Conservation (phyloP, 179 eudicot genomes). For the Gypsophila paniculata region DNA sequence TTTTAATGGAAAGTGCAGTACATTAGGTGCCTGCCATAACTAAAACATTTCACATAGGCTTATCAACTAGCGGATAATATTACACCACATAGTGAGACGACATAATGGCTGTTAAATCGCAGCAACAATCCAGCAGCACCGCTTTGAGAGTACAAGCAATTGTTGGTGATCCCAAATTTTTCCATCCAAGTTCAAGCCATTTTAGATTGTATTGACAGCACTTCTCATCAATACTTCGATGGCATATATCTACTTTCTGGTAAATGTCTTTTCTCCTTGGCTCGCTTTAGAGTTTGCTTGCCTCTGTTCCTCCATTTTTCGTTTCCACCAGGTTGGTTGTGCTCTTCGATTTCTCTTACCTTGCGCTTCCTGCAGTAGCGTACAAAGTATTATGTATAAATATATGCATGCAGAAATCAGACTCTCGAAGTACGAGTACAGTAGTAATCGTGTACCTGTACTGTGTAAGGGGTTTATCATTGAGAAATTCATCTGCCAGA, state of each 20-base stretch:
- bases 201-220: constrained; percentile 10
- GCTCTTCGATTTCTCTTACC: constrained; percentile 71
- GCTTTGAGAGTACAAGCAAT: too few relatives aligned
- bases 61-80: too few relatives aligned
- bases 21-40: not conserved
- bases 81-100: not conserved
- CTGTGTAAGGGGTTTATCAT: constrained; percentile 39
- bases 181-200: not conserved
- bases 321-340: constrained; percentile 51
- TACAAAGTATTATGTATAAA: not conserved
- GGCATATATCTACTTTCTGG: constrained; percentile 19
- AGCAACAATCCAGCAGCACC: too few relatives aligned
- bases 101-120: not conserved
- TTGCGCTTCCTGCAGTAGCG: constrained; percentile 64
- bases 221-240: not conserved
- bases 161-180: not conserved
- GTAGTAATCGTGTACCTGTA: constrained; percentile 44
- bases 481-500: constrained; percentile 71
- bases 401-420: not conserved
- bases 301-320: constrained; percentile 74
- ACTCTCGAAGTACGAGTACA: not conserved
- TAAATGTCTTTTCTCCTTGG: constrained; percentile 60
- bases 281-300: constrained; percentile 49
- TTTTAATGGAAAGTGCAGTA: not conserved
- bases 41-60: not conserved